Evolutionary conservation across 1,284 basidiomycete genomes (phyloP).

Genomic region (Tilletia horrida): DNA sequence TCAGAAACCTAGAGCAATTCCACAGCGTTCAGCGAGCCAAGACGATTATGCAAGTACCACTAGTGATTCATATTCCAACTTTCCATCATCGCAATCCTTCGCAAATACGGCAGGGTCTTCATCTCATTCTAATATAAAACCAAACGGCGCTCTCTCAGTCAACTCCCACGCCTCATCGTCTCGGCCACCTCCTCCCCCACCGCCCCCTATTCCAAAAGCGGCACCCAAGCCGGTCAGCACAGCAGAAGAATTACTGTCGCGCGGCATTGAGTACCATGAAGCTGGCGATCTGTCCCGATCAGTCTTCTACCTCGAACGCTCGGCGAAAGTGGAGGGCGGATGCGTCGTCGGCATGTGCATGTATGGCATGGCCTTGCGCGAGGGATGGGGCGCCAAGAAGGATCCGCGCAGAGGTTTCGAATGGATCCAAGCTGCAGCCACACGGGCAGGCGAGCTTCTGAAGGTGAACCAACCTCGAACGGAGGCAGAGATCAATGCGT

Average conservation of each 20-base stretch:
- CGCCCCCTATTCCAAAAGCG: not conserved
- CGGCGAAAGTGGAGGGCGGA: constrained; percentile 71
- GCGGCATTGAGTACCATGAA: constrained; percentile 76
- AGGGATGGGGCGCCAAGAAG: constrained; percentile 81
- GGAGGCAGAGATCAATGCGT: constrained; percentile 56
- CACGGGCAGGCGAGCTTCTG: constrained; percentile 73
- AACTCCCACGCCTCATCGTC: not conserved
- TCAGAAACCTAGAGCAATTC: not conserved
- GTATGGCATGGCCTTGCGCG: constrained; percentile 81
- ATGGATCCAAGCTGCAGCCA: constrained; percentile 77
- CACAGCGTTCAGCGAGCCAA: not conserved
- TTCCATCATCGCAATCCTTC: not conserved
- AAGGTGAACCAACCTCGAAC: constrained; percentile 58
- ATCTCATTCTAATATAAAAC: not conserved
- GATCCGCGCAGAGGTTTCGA: constrained; percentile 66
- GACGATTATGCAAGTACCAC: not conserved
- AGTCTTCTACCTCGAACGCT: constrained; percentile 73
- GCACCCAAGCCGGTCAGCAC: constrained; percentile 13
- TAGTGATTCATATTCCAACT: not conserved
- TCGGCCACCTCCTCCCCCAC: not conserved
- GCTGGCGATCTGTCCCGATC: constrained; percentile 70
- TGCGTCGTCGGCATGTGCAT: constrained; percentile 86
- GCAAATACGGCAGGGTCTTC: not conserved
- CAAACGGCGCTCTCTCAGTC: not conserved
- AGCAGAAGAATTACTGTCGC: constrained; percentile 44